Percentiles rank a stretch among this genome's conserved stretches.
phyloP scores from a whole-genome alignment of 192 early-diverging fungal species.

The Podochytrium sp. region DNA sequence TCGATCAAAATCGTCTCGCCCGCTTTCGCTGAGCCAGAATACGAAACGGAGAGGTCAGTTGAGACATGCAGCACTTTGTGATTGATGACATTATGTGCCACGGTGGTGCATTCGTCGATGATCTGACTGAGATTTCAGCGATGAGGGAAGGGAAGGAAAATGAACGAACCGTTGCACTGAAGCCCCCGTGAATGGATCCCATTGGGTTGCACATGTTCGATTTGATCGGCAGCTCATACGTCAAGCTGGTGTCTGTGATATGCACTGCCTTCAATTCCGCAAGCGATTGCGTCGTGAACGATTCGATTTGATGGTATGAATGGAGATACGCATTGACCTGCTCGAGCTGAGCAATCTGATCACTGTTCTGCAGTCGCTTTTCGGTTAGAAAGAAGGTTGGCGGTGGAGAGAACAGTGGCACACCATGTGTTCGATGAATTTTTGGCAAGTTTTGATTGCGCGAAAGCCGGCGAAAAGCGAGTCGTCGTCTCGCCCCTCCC shows the following conservation, averaged over 20 bases:
- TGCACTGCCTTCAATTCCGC: not conserved
- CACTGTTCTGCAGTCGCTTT: too few species aligned
- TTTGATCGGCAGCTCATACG: not conserved
- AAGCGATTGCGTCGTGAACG: too few species aligned
- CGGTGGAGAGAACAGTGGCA: too few species aligned
- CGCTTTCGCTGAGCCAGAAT: not conserved
- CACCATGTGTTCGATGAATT: too few species aligned
- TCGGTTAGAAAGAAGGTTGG: too few species aligned
- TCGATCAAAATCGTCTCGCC: constrained; percentile 13
- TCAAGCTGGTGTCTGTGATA: not conserved
- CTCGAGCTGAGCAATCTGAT: too few species aligned
- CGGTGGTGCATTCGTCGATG: constrained; percentile 12
- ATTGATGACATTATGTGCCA: not conserved
- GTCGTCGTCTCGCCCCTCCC: too few species aligned
- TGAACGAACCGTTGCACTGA: constrained; percentile 5
- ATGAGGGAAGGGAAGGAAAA: not conserved
- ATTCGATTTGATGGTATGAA: too few species aligned
- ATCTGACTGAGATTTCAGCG: not conserved
- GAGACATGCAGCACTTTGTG: not conserved
- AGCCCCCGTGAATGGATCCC: constrained; percentile 15
- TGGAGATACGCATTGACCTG: too few species aligned
- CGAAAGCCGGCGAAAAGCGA: too few species aligned
- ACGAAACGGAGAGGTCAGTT: constrained; percentile 14
- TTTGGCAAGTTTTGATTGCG: too few species aligned
- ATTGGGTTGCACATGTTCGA: not conserved